Percentiles rank a stretch among this genome's conserved stretches.
These are phyloP conservation scores for Diaporthe sp. DNA, from an alignment of 2,329 filamentous ascomycete genomes.

Conservation along the genomic window DNA sequence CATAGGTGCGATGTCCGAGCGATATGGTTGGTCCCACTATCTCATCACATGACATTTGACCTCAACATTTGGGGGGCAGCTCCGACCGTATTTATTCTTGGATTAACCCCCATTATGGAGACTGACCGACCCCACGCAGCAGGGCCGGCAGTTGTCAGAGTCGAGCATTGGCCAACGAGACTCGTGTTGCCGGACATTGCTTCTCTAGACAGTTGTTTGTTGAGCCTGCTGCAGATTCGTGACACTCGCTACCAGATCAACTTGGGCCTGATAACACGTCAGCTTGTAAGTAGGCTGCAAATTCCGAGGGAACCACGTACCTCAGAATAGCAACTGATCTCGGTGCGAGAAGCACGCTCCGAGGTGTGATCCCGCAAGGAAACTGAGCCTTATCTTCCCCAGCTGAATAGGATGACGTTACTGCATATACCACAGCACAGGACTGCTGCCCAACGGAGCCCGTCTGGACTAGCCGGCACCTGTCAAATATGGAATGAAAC, in stretches of 20 bases:
- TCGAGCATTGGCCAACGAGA: neutral
- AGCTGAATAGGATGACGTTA: neutral
- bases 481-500: neutral
- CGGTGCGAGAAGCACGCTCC: neutral
- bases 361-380: neutral
- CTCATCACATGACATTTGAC: constrained; percentile 9
- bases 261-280: neutral
- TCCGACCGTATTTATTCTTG: constrained; percentile 9
- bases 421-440: neutral
- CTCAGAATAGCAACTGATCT: neutral
- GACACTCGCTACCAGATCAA: neutral
- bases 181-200: neutral
- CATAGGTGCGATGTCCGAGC: constrained; percentile 1
- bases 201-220: too few species aligned
- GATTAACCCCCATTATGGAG: constrained; percentile 13
- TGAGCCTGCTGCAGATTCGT: neutral
- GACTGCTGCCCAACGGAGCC: neutral
- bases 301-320: neutral
- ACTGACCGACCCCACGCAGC: neutral
- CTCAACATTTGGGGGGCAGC: neutral
- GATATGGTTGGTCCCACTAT: neutral
- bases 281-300: too few species aligned
- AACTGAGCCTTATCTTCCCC: neutral
- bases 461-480: neutral
- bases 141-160: constrained; percentile 8